Conservation (phyloP, 495 filamentous ascomycete genomes). For the Aspergillus mulundensis region DNA sequence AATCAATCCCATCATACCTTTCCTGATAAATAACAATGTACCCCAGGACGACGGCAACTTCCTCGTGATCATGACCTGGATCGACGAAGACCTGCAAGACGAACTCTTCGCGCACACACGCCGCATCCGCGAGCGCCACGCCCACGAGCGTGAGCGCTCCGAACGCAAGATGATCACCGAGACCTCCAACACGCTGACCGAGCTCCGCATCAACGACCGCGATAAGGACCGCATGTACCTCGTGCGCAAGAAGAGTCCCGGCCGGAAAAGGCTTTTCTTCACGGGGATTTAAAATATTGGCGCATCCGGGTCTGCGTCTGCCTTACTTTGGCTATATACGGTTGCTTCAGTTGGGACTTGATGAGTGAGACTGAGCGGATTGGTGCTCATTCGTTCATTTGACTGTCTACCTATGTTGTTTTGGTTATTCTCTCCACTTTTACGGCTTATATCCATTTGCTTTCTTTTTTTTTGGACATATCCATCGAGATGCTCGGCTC, state of each 20-base stretch:
- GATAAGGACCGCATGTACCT: slow-evolving; percentile 53
- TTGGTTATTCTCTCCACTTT: too few species aligned
- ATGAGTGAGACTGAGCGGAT: too few species aligned
- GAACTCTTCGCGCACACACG: slow-evolving; percentile 69
- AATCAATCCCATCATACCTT: too few species aligned
- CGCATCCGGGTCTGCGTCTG: too few species aligned
- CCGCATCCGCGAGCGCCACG: slow-evolving; percentile 47
- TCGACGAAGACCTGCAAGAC: slow-evolving; percentile 67
- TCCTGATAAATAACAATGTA: not conserved
- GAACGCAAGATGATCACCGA: slow-evolving; percentile 41
- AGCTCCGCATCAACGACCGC: slow-evolving; percentile 48
- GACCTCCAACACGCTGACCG: slow-evolving; percentile 43
- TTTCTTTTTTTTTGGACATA: not conserved
- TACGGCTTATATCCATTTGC: not conserved
- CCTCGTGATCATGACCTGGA: slow-evolving; percentile 72
- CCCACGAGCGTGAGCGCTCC: not conserved
- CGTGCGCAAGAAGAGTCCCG: slow-evolving; percentile 60
- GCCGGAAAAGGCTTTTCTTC: slow-evolving; percentile 18
- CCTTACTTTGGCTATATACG: too few species aligned
- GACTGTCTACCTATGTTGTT: too few species aligned
- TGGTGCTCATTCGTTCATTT: too few species aligned
- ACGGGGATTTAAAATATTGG: too few species aligned
- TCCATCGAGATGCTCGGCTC: not conserved
- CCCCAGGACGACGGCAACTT: slow-evolving; percentile 54
- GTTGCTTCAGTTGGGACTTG: too few species aligned